These are phyloP conservation scores for Moesziomyces antarcticus DNA, from an alignment of 1,284 basidiomycete genomes.

Conservation along the genomic window DNA sequence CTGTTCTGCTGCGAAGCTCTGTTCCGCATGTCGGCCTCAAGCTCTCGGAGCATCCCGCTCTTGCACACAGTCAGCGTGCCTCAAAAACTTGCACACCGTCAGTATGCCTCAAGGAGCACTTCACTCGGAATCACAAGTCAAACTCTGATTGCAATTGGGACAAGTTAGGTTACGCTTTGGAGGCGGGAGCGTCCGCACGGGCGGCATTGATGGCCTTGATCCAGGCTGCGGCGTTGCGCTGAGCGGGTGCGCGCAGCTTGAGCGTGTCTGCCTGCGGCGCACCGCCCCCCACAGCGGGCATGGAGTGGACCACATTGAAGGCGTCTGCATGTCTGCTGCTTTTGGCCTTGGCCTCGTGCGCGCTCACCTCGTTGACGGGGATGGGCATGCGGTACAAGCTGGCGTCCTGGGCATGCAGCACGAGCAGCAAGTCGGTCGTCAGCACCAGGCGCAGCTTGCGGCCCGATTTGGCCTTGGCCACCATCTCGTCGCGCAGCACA, in stretches of 20 bases:
- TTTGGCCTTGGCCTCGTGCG: constrained; percentile 21
- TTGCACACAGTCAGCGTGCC: too few relatives aligned
- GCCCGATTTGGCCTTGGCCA: constrained; percentile 85
- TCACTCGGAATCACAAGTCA: too few relatives aligned
- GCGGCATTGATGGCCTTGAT: constrained; percentile 21
- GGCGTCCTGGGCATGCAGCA: constrained; percentile 47
- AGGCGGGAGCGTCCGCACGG: neutral
- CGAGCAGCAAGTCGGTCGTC: constrained; percentile 65
- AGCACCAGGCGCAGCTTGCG: constrained; percentile 75
- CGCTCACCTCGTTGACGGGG: constrained; percentile 47
- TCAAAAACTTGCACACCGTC: too few relatives aligned
- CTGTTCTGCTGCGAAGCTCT: too few relatives aligned
- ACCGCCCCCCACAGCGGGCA: constrained; percentile 3
- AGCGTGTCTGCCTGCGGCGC: constrained; percentile 15
- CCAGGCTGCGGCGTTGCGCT: constrained; percentile 29
- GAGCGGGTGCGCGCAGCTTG: constrained; percentile 21
- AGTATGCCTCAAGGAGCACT: neutral
- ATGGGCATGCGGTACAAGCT: constrained; percentile 57
- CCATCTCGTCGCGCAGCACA: constrained; percentile 80
- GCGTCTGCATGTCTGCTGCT: constrained; percentile 18
- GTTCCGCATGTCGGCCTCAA: too few relatives aligned
- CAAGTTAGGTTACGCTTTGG: neutral
- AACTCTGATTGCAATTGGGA: too few relatives aligned
- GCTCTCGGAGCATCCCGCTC: too few relatives aligned
- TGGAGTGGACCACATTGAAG: constrained; percentile 23